phyloP scores from a whole-genome alignment of 1,284 basidiomycete species.

The Ustilago curta region DNA sequence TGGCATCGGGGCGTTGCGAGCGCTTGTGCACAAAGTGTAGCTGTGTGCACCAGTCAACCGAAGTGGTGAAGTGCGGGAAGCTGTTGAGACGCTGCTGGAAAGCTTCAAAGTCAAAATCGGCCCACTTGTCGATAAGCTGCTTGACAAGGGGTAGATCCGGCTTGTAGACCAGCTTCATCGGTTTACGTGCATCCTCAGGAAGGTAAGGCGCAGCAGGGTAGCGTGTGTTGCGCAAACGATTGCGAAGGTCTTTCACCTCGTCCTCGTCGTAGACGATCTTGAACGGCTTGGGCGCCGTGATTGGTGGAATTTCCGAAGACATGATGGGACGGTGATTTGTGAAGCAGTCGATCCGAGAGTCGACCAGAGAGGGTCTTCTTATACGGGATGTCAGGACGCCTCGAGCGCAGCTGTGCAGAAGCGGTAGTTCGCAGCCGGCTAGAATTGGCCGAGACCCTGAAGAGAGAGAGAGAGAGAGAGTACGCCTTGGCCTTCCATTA shows the following conservation, averaged over 20 bases:
- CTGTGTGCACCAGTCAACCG: slow-evolving; percentile 57
- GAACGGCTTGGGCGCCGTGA: slow-evolving; percentile 50
- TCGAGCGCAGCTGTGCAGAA: background rate
- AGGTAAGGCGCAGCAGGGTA: slow-evolving; percentile 45
- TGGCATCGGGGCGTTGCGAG: slow-evolving; percentile 49
- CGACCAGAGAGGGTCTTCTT: too few relatives aligned
- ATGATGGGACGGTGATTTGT: too few relatives aligned
- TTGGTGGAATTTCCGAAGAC: slow-evolving; percentile 35
- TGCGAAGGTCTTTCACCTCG: slow-evolving; percentile 41
- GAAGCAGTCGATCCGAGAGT: background rate
- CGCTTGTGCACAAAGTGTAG: slow-evolving; percentile 57
- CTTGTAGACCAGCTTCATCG: slow-evolving; percentile 28
- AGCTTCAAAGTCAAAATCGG: slow-evolving; percentile 31
- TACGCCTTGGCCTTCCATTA: too few relatives aligned
- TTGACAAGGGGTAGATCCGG: slow-evolving; percentile 41
- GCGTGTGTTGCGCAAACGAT: slow-evolving; percentile 45
- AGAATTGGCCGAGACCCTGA: background rate
- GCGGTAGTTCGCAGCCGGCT: background rate
- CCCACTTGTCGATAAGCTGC: slow-evolving; percentile 36
- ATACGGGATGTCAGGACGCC: background rate
- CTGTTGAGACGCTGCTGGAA: slow-evolving; percentile 35
- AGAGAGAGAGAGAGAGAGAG: background rate
- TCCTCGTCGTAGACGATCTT: slow-evolving; percentile 44
- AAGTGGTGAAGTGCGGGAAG: slow-evolving; percentile 57
- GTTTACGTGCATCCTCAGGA: slow-evolving; percentile 32